Conservation (phyloP, 2,329 filamentous ascomycete species). For the Phaeoacremonium minimum region DNA sequence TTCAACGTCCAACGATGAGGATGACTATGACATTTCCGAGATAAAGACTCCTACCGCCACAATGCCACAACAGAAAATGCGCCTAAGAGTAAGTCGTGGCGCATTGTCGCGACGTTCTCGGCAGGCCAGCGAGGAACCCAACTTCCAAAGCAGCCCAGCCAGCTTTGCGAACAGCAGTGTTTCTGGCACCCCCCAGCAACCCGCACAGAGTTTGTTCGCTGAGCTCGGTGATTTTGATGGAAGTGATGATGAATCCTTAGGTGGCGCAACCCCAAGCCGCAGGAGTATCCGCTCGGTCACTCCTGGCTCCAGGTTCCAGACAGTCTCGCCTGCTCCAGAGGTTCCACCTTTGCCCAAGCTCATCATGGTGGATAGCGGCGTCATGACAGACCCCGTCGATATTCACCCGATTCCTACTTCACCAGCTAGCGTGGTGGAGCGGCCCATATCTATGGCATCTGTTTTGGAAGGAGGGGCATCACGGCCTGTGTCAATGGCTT, state of each 20-base stretch:
- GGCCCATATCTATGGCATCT: constrained; percentile 37
- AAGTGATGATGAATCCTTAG: constrained; percentile 67
- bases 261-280: constrained; percentile 52
- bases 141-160: constrained; percentile 54
- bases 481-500: constrained; percentile 43
- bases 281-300: constrained; percentile 40
- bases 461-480: constrained; percentile 29
- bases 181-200: constrained; percentile 42
- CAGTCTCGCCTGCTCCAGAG: constrained; percentile 39
- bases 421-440: constrained; percentile 23
- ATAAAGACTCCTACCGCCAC: constrained; percentile 59
- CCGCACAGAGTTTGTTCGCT: constrained; percentile 78
- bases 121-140: constrained; percentile 55
- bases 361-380: constrained; percentile 55
- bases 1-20: constrained; percentile 78
- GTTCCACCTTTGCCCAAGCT: constrained; percentile 45
- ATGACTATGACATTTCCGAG: constrained; percentile 51
- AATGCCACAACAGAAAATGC: constrained; percentile 65
- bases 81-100: constrained; percentile 65
- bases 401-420: constrained; percentile 18
- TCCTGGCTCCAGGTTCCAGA: constrained; percentile 40
- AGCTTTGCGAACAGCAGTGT: constrained; percentile 48
- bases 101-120: constrained; percentile 56
- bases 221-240: constrained; percentile 80
- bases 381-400: constrained; percentile 57